Conservation (phyloP, 306 rosid genomes). For the cucumber (Cucumis sativus) region Cucumber_9930_V3 NC_026657.2:32261501-32262000, state of each 20-base stretch:
- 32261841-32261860: background rate
- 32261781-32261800: background rate
- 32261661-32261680: no score
- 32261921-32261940: background rate
- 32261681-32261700: background rate
- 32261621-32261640: background rate
- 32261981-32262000: background rate
- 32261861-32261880: background rate
- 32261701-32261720: background rate
- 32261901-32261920: background rate
- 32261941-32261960: background rate
- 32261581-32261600: background rate
- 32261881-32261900: background rate
- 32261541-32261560: background rate
- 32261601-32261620: background rate
- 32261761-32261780: background rate
- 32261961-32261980: background rate
- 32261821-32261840: background rate
- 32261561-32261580: background rate
- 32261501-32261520: background rate
- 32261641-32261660: background rate
- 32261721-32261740: background rate
- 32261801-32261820: background rate
- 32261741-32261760: background rate
- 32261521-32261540: background rate